Evolutionary conservation across 1,139 yeast species (phyloP), one percentile per base, ranked within the genome.

Genomic region (Pichia cactophila): DNA sequence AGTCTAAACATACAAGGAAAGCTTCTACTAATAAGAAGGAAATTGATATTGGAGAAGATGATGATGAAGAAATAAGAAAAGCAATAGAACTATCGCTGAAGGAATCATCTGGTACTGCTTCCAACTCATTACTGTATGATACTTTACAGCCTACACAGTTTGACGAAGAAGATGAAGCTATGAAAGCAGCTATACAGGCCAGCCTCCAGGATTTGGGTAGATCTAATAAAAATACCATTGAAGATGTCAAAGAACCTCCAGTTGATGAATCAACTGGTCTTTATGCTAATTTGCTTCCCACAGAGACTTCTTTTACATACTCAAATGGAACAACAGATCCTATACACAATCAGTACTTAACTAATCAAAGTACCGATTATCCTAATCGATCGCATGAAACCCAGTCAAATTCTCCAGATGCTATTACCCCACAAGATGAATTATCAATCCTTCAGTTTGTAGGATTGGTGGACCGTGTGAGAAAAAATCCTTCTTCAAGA

Each of bases 101-200:
- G 55, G 96, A 86, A 43, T 33, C 51, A 26, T 28, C 52, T 12
- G 43, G 54, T 37, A 48, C 31, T 6, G 17, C 26, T 26, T 11
- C 8, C 1, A 29, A 17, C 2, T 42, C 46, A 1, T 11, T 37
- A 26, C 33, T 12, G 16, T 26, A 36, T 2, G 20, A 38, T 11
- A 33, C 28, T 14, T 12, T 33, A 6, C 29, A 17, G 6, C 43
- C 47, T 2, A 38, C 41, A 23, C 40, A 50, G 12, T 39, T 26
- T 33, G 86, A 81, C 2, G 94, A 84, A 9, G 87, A 86, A 33
- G 97, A 92, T 57, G 94, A 84, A 36, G 96, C 88, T 42, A 77
- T 92, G 81, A 86, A 82, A 63, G 95, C 94, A 1, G 98, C 97
- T 0, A 89, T 92, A 53, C 96, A 86, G n/a, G 97, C 96, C 1